Evolutionary conservation across 2,329 filamentous ascomycete species (phyloP).

Genomic region (Colletotrichum chrysophilum): DNA sequence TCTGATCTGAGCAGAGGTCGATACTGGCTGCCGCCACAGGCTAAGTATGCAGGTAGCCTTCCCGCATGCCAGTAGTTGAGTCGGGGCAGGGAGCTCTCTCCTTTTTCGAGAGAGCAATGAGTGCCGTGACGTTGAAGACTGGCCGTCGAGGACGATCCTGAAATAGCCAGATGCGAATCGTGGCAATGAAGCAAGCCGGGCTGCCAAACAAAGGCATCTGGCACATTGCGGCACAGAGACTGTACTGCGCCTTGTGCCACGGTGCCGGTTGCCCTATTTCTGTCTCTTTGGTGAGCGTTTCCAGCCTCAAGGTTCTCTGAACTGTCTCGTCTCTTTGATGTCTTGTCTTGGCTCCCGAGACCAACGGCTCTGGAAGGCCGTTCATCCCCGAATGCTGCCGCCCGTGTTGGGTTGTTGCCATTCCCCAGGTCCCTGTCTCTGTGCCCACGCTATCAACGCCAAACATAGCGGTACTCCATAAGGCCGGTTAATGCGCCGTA

Average conservation of each 20-base stretch:
- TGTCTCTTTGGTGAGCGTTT: not conserved
- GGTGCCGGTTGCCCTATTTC: not conserved
- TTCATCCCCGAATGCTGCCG: not conserved
- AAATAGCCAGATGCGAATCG: not conserved
- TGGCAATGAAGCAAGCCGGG: not conserved
- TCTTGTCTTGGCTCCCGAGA: not conserved
- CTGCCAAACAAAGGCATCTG: not conserved
- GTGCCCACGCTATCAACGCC: not conserved
- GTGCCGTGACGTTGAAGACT: not conserved
- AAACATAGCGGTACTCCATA: not conserved
- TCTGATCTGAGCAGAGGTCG: conserved; percentile 7
- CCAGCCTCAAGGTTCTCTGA: not conserved
- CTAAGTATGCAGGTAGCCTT: conserved; percentile 10
- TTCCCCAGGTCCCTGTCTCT: not conserved
- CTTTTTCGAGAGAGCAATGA: not conserved
- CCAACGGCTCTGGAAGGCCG: not conserved
- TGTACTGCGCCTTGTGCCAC: not conserved
- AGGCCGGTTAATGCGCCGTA: conserved; percentile 1
- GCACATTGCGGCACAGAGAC: not conserved
- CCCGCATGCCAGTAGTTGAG: not conserved
- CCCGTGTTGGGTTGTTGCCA: not conserved
- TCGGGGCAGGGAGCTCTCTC: not conserved
- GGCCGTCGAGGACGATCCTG: not conserved
- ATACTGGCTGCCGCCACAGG: not conserved
- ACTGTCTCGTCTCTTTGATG: not conserved